Percentiles rank a stretch among this genome's conserved stretches.
These are phyloP conservation scores for Globisporangium canariense DNA, from an alignment of 352 stramenopile genomes.

Conservation along the genomic window DNA sequence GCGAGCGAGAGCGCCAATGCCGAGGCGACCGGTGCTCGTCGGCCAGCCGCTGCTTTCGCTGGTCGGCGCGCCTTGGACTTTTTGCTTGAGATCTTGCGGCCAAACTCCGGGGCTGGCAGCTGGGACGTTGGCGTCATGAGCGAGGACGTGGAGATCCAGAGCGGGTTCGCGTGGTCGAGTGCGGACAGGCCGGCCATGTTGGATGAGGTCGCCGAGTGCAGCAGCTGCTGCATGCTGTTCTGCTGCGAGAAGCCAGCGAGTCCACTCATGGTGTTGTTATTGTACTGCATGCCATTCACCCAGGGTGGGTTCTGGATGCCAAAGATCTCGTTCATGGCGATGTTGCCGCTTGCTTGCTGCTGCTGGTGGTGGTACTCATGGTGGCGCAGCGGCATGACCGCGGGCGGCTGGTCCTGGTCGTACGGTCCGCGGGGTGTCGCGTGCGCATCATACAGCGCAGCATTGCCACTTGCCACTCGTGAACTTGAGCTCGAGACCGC, in stretches of 20 bases:
- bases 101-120: slow-evolving; percentile 5
- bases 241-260: not conserved
- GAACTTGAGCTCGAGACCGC: not conserved
- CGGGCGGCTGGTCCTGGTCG: slow-evolving; percentile 4
- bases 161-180: not conserved
- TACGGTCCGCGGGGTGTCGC: not conserved
- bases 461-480: not conserved
- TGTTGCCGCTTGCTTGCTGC: slow-evolving; percentile 7
- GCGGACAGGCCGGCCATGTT: not conserved
- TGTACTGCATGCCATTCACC: not conserved
- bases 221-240: slow-evolving; percentile 11
- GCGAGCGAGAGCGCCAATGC: slow-evolving; percentile 13
- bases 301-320: slow-evolving; percentile 12
- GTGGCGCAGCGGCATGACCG: slow-evolving; percentile 4
- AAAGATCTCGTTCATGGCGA: slow-evolving; percentile 11
- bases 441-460: slow-evolving; percentile 8
- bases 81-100: slow-evolving; percentile 18
- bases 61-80: slow-evolving; percentile 12
- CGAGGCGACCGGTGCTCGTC: not conserved
- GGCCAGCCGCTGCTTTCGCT: slow-evolving; percentile 5
- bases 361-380: slow-evolving; percentile 4
- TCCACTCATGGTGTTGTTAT: not conserved
- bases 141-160: slow-evolving; percentile 23
- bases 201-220: slow-evolving; percentile 1
- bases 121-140: slow-evolving; percentile 16